A percentile compares a stretch with the other conserved stretches of the same genome.
Evolutionary conservation across 2,329 filamentous ascomycete species (phyloP).

Genomic region (Calycina herbarum): DNA sequence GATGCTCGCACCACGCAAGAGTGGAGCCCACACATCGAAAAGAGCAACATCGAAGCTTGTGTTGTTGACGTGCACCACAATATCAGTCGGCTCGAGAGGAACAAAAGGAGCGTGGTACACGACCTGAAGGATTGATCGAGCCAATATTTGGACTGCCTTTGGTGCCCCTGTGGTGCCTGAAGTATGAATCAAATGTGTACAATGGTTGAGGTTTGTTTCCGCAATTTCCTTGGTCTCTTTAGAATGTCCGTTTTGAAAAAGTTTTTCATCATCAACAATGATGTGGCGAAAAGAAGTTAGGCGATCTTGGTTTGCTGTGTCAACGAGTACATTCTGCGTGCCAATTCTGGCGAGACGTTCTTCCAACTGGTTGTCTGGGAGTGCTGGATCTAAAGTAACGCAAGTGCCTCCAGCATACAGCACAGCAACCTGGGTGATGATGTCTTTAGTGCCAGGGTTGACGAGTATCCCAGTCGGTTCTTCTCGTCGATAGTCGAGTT

Average conservation of each 20-base stretch:
- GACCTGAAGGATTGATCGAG: slow-evolving; percentile 1
- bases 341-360: slow-evolving; percentile 1
- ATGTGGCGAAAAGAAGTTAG: not conserved
- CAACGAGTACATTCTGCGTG: not conserved
- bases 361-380: slow-evolving; percentile 5
- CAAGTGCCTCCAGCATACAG: slow-evolving; percentile 5
- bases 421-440: slow-evolving; percentile 10
- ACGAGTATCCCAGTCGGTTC: slow-evolving; percentile 6
- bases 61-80: slow-evolving; percentile 7
- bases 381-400: slow-evolving; percentile 1
- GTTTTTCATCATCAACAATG: slow-evolving; percentile 1
- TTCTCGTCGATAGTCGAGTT: slow-evolving; percentile 3
- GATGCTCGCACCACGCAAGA: slow-evolving; percentile 5
- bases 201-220: slow-evolving; percentile 1
- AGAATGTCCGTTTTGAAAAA: not conserved
- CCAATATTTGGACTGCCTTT: slow-evolving; percentile 7
- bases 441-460: slow-evolving; percentile 1
- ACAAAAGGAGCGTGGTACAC: not conserved
- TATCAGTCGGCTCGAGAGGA: not conserved
- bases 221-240: slow-evolving; percentile 4
- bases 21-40: slow-evolving; percentile 7
- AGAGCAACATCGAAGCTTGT: slow-evolving; percentile 7
- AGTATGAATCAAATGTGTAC: not conserved
- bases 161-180: slow-evolving; percentile 7
- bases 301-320: not conserved